Percentiles rank a stretch among this genome's conserved stretches.
Conservation (phyloP, 2,329 filamentous ascomycete genomes). For the Fusarium heterosporum region DNA sequence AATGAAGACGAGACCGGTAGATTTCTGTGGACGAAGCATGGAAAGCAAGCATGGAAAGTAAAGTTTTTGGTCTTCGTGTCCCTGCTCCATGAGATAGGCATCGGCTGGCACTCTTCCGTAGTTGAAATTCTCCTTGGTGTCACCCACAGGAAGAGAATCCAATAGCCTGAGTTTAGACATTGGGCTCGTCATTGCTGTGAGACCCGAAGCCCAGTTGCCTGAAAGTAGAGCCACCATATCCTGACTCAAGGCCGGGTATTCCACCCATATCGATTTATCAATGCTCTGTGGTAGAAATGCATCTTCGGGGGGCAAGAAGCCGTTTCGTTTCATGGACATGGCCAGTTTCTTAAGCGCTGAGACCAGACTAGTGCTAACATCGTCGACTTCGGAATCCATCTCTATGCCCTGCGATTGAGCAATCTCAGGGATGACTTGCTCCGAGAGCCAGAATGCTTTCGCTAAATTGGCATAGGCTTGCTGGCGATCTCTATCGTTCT, state of each 20-base stretch:
- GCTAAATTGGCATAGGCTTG: constrained; percentile 89
- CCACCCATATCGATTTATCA: constrained; percentile 84
- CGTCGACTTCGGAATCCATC: constrained; percentile 61
- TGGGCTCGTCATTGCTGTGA: constrained; percentile 61
- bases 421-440: constrained; percentile 65
- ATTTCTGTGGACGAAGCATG: constrained; percentile 75
- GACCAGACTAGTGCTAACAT: constrained; percentile 66
- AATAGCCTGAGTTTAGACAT: constrained; percentile 65
- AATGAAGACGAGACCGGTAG: constrained; percentile 77
- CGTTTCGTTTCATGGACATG: constrained; percentile 86
- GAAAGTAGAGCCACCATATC: constrained; percentile 78
- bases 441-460: constrained; percentile 85
- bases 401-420: constrained; percentile 57
- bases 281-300: constrained; percentile 79
- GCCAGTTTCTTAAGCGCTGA: constrained; percentile 79
- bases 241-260: constrained; percentile 78
- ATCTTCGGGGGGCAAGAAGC: constrained; percentile 77
- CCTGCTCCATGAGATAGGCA: constrained; percentile 78
- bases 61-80: constrained; percentile 74
- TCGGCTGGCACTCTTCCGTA: constrained; percentile 83
- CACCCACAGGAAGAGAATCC: constrained; percentile 80
- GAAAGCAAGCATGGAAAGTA: constrained; percentile 81
- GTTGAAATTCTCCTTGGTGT: constrained; percentile 78
- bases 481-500: constrained; percentile 68
- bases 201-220: constrained; percentile 65